Percentiles rank a stretch among this genome's conserved stretches.
Evolutionary conservation across 108 stramenopile species (phyloP).

Genomic region (Pinguiococcus pyrenoidosus): DNA sequence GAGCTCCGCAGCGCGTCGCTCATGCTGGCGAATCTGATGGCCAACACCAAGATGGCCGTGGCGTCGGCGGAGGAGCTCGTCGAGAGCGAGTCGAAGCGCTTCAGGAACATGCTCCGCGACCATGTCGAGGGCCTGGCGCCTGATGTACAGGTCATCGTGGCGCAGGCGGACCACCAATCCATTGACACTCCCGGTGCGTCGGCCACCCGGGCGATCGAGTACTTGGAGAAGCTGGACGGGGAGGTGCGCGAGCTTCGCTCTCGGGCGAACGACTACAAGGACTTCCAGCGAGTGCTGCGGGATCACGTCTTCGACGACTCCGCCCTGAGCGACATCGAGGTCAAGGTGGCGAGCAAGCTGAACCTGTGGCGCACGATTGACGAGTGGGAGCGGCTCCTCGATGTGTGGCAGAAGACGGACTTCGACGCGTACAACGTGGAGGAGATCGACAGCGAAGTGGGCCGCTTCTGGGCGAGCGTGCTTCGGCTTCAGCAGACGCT

Average conservation of each 20-base stretch:
- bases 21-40: no score
- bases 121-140: no score
- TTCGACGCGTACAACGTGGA: constrained; percentile 16
- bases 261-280: not conserved
- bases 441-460: constrained; percentile 16
- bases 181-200: no score
- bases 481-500: constrained; percentile 22
- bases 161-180: no score
- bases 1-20: no score
- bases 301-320: not conserved
- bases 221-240: not conserved
- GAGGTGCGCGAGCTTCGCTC: not conserved
- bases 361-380: constrained; percentile 19
- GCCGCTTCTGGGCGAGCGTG: constrained; percentile 18
- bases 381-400: constrained; percentile 9
- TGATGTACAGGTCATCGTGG: no score
- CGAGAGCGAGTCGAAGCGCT: no score
- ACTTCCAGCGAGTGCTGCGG: constrained; percentile 4
- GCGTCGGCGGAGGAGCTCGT: no score
- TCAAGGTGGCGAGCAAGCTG: constrained; percentile 22
- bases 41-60: no score
- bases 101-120: no score
- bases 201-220: no score
- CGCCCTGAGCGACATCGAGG: constrained; percentile 23
- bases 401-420: constrained; percentile 8